Base-by-base conservation (phyloP, 768 basidiomycete species). In the Suillus weaverae region DNA sequence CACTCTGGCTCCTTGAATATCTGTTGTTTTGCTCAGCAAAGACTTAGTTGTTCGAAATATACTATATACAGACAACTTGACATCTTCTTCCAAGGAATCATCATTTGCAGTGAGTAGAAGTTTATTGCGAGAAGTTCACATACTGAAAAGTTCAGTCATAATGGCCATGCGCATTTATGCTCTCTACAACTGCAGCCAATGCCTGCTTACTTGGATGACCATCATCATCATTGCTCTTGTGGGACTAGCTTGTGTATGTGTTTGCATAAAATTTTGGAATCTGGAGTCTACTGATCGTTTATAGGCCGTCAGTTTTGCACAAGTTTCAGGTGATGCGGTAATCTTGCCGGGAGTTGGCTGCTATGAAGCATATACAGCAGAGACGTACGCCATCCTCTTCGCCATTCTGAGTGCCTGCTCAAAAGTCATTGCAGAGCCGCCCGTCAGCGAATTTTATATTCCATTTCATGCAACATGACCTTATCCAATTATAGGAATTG, bases 111-210 rank as follows among this genome's bases (percentile, higher is more conserved):
- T 53, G 51, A 53, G 51, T 32, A 18, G 2, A 32, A 18, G 16
- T 53, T 30, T 32, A 32, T 32, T 18, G 18, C 18, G 30, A 32
- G 30, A 32, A 10, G 11, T 33, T 6, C 33, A 35, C 11, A 10
- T 60, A 8, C 26, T 35, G 6, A 48, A 16, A 2, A n/a, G 43
- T 51, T 22, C 46, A 85, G 84, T 61, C 84, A 84, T 69, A 67
- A 70, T 85, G 36, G 78, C 79, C 10, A 70, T 84, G 43, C 81
- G 86, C 46, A 82, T 81, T 60, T 83, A 80, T 62, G 85, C 86
- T 5, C 70, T 87, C n/a, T 86, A 85, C 64, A 73, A 75, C 16
- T 69, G 81, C 38, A 80, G 79, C 22, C 64, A 74, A 43, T 73
- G 75, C 18, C 69, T 85, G 70, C n/a, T 82, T 2, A 69, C 70